phyloP scores from a whole-genome alignment of 1,284 basidiomycete species.

The Peniophora sp. region DNA sequence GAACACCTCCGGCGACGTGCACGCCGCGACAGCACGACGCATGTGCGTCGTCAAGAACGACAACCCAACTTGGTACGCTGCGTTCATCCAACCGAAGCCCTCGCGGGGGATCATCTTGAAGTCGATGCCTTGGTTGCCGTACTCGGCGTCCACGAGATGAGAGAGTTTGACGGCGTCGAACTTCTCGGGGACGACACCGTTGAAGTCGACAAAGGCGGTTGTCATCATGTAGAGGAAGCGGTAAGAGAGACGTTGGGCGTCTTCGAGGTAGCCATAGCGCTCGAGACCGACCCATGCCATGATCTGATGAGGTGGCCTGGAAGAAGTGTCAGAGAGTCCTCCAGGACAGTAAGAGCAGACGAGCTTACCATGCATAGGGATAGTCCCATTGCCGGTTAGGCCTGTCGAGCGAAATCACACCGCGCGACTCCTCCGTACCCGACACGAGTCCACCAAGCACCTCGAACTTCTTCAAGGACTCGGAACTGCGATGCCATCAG shows the following conservation, averaged over 20 bases:
- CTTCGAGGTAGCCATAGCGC: conserved; percentile 91
- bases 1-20: conserved; percentile 88
- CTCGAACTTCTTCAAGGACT: conserved; percentile 92
- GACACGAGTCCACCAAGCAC: conserved; percentile 94
- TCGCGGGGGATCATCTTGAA: conserved; percentile 95
- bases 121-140: conserved; percentile 97
- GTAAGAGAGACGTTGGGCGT: conserved; percentile 90
- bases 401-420: conserved; percentile 89
- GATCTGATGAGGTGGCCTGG: conserved; percentile 96
- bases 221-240: conserved; percentile 98
- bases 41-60: conserved; percentile 93
- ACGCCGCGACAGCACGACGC: conserved; percentile 89
- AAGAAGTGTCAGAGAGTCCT: conserved; percentile 38
- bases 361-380: conserved; percentile 52
- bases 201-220: conserved; percentile 90
- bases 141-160: conserved; percentile 95
- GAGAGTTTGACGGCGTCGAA: conserved; percentile 95
- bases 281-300: conserved; percentile 97
- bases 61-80: conserved; percentile 90
- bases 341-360: conserved; percentile 9
- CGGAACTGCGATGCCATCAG: conserved; percentile 38
- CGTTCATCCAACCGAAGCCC: conserved; percentile 97
- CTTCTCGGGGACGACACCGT: conserved; percentile 97
- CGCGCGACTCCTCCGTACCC: conserved; percentile 94
- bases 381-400: conserved; percentile 99